Evolutionary conservation across 2,329 filamentous ascomycete species (phyloP).

Genomic region (Alternaria metachromatica): DNA sequence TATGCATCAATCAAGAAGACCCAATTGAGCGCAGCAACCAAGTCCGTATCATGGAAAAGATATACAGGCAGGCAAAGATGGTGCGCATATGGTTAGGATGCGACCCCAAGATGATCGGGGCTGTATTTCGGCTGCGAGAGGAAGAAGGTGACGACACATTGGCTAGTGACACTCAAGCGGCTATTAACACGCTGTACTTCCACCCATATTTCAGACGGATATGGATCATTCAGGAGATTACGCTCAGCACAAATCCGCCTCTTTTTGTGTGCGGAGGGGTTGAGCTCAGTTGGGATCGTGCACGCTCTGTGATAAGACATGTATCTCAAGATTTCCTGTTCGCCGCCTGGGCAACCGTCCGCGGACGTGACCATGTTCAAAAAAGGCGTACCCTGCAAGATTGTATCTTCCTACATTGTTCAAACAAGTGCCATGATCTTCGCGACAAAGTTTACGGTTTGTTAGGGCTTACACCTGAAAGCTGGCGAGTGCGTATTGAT

Average conservation of each 20-base stretch:
- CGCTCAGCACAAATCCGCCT: fast-evolving
- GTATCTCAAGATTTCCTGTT: too few relatives aligned
- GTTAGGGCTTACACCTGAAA: not conserved
- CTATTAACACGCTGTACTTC: too few relatives aligned
- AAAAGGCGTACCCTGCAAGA: not conserved
- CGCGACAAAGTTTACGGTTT: not conserved
- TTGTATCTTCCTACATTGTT: not conserved
- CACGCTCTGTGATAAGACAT: too few relatives aligned
- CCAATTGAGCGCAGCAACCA: not conserved
- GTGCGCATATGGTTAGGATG: not conserved
- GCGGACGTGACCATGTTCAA: too few relatives aligned
- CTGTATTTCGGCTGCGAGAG: not conserved
- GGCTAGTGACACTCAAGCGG: too few relatives aligned
- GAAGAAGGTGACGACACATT: fast-evolving
- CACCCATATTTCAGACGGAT: not conserved
- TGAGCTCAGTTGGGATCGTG: not conserved
- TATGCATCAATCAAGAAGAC: not conserved
- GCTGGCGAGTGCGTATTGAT: not conserved
- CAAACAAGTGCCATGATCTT: not conserved
- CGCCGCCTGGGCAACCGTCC: too few relatives aligned
- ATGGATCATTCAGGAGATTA: not conserved
- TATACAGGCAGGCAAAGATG: not conserved
- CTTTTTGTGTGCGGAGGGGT: not conserved
- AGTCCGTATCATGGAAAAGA: not conserved
- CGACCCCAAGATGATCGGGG: not conserved